These are phyloP conservation scores for Schizosaccharomyces octosporus DNA, from an alignment of 805 yeast species.

Conservation along the genomic window DNA sequence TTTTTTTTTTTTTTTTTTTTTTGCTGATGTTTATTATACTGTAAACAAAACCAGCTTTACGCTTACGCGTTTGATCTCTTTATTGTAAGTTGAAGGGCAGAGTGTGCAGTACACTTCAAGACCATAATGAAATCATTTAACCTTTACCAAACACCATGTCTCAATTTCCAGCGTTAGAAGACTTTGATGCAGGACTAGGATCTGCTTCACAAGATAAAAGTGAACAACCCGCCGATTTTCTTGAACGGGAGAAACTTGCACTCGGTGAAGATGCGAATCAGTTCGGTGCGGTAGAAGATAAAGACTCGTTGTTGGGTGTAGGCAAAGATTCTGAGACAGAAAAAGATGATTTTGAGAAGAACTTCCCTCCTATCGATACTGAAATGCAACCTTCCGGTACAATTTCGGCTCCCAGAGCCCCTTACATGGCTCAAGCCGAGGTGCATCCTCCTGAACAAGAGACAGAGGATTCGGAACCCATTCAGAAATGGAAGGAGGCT, in stretches of 20 bases:
- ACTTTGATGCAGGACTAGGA: constrained; percentile 13
- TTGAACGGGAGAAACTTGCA: constrained; percentile 19
- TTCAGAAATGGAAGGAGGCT: constrained; percentile 58
- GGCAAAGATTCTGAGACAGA: background rate
- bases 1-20: no score
- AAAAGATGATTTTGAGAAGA: constrained; percentile 1
- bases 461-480: constrained; percentile 28
- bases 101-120: background rate
- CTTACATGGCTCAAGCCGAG: constrained; percentile 1
- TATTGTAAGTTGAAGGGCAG: no score
- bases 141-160: constrained; percentile 11
- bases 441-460: constrained; percentile 1
- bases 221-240: constrained; percentile 17
- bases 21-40: no score
- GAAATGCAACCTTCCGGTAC: constrained; percentile 1
- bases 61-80: no score
- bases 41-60: no score
- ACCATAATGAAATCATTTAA: background rate
- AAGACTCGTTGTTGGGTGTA: background rate
- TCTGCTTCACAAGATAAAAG: constrained; percentile 13
- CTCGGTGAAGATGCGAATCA: constrained; percentile 15
- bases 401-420: constrained; percentile 1
- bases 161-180: constrained; percentile 16
- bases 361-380: constrained; percentile 1
- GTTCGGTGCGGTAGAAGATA: constrained; percentile 6